Conservation (phyloP, 352 stramenopile species). For the Phytophthora multivora region DNA sequence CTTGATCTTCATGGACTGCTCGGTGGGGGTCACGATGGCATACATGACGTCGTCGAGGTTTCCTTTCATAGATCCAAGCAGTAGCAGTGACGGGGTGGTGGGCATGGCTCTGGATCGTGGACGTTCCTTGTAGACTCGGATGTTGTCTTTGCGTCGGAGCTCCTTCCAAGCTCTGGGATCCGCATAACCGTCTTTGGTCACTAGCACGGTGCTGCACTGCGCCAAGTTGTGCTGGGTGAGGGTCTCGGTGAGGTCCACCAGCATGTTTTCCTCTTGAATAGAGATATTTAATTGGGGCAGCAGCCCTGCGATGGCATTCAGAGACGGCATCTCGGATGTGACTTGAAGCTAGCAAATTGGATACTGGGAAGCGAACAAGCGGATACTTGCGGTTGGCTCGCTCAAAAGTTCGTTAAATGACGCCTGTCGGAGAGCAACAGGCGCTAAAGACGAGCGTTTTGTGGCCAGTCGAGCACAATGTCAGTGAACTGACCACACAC, state of each 20-base stretch:
- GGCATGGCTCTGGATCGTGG: constrained; percentile 1
- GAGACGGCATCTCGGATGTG: constrained; percentile 13
- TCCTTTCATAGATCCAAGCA: constrained; percentile 24
- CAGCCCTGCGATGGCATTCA: constrained; percentile 11
- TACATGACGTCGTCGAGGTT: constrained; percentile 35
- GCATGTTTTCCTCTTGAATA: constrained; percentile 16
- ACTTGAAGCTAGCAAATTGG: constrained; percentile 20
- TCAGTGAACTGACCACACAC: constrained; percentile 10
- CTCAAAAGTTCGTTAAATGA: constrained; percentile 18
- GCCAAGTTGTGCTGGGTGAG: constrained; percentile 36
- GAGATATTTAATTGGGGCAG: constrained; percentile 21
- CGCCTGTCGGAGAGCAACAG: not conserved
- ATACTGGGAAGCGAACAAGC: constrained; percentile 6
- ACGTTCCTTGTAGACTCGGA: constrained; percentile 34
- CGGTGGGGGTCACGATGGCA: constrained; percentile 33
- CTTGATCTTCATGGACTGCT: constrained; percentile 40
- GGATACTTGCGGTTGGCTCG: not conserved
- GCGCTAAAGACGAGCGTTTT: not conserved
- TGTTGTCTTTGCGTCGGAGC: constrained; percentile 26
- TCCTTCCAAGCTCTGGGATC: constrained; percentile 32
- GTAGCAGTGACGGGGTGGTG: constrained; percentile 29
- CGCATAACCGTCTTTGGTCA: constrained; percentile 27
- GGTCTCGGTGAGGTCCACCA: constrained; percentile 26
- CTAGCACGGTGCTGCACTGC: constrained; percentile 24
- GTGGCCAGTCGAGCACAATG: constrained; percentile 8